Conservation (phyloP, 2,329 filamentous ascomycete genomes). For the Gaeumannomyces sp. region DNA sequence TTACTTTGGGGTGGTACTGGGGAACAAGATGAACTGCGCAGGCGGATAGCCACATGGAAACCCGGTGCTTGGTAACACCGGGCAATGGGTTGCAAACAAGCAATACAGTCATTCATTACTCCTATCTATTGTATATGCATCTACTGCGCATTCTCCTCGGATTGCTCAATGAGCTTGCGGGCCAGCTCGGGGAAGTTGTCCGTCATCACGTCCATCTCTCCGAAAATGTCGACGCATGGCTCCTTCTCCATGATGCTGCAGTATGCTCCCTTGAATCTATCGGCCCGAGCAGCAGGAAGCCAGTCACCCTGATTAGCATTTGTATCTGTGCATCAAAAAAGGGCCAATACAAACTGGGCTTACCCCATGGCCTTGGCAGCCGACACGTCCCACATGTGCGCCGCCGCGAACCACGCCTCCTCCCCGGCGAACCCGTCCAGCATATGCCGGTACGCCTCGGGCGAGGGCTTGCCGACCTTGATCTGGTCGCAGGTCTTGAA, state of each 20-base stretch:
- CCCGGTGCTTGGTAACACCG: too few relatives aligned
- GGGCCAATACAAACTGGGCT: constrained; percentile 7
- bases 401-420: constrained; percentile 44
- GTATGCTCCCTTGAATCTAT: constrained; percentile 42
- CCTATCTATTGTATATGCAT: not conserved
- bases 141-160: not conserved
- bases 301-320: not conserved
- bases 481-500: constrained; percentile 40
- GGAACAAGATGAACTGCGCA: not conserved
- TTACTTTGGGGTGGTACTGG: not conserved
- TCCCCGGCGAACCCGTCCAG: constrained; percentile 26
- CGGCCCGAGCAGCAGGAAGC: not conserved
- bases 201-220: constrained; percentile 41
- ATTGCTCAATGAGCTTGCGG: constrained; percentile 23
- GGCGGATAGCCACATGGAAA: too few relatives aligned
- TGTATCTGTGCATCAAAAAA: not conserved
- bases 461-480: constrained; percentile 41
- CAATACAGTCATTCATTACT: too few relatives aligned
- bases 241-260: constrained; percentile 45
- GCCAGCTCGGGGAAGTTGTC: constrained; percentile 40
- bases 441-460: constrained; percentile 37
- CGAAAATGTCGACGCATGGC: constrained; percentile 40
- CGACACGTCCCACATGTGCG: constrained; percentile 51
- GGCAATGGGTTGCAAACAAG: too few relatives aligned
- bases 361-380: constrained; percentile 40